Base-by-base conservation (phyloP, 768 basidiomycete genomes). In the Dentipellis fragilis region DNA sequence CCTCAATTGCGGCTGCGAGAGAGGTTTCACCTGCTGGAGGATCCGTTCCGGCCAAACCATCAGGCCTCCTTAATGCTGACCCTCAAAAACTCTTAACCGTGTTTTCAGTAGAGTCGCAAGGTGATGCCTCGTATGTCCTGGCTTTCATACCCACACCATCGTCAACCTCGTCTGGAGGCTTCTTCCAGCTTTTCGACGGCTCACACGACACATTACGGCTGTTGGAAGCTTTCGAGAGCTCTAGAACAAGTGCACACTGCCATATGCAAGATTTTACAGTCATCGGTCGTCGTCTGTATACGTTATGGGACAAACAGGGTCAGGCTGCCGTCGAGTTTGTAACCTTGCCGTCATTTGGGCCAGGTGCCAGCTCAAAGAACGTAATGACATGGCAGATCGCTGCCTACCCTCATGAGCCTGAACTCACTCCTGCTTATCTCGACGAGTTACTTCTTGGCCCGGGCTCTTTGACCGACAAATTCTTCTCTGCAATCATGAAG, bases 391-490 rank as follows among this genome's bases (percentile, higher is more conserved):
- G 89, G 87, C 70, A 71, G 53, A 70, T 73, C 29, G 80, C 79
- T 7, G 71, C 72, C 49, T 83, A 87, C 63, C 77, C 84, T n/a
- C 76, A 78, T 59, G 84, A 89, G 71, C 76, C 80, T 45, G 88
- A 87, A 65, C 75, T 87, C 63, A 89, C 89, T 0, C 87, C 93
- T 16, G 81, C 84, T n/a, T 85, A 89, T 69, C 83, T 97, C 62
- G 93, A 94, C 63, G 89, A 91, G 62, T 77, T 85, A 52, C 79
- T 95, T 56, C 71, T 86, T 55, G 74, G 80, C 34, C 77, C 81
- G 22, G 84, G 84, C 35, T 87, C 88, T 2, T 68, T 94, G 63
- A 76, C 85, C 0, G 84, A 84, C 55, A 86, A 85, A 59, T 93
- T 93, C 69, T 77, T 93, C 64, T 76, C 83, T 52, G 89, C 85